phyloP scores from a whole-genome alignment of 2,329 filamentous ascomycete genomes.

The Talaromyces albobiverticillius region DNA sequence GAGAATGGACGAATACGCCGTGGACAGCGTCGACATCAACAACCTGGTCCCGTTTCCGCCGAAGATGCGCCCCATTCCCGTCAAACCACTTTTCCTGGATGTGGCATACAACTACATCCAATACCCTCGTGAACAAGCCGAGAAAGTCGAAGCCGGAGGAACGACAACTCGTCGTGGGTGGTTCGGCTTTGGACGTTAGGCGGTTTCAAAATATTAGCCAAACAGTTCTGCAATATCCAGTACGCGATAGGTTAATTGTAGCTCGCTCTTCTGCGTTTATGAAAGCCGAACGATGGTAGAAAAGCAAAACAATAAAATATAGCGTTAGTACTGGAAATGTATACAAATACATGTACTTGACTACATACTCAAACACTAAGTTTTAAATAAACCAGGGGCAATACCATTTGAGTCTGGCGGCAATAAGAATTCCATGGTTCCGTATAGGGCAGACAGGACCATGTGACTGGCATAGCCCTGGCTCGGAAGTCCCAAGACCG shows the following conservation, averaged over 20 bases:
- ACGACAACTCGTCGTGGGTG: conserved; percentile 66
- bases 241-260: not conserved
- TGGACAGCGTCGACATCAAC: conserved; percentile 66
- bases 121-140: conserved; percentile 65
- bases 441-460: conserved; percentile 4
- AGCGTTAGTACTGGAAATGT: not conserved
- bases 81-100: conserved; percentile 95
- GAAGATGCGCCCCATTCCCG: conserved; percentile 74
- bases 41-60: conserved; percentile 88
- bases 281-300: not conserved
- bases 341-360: too few species aligned
- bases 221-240: not conserved
- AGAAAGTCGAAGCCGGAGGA: conserved; percentile 22
- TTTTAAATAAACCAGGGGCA: too few species aligned
- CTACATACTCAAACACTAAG: too few species aligned
- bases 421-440: too few species aligned
- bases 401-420: too few species aligned
- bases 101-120: conserved; percentile 97
- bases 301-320: not conserved
- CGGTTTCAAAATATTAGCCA: not conserved
- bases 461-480: conserved; percentile 6
- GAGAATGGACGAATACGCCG: conserved; percentile 71
- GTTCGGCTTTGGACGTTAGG: conserved; percentile 66
- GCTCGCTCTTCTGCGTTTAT: not conserved
- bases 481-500: conserved; percentile 4